Conservation (phyloP, 495 filamentous ascomycete genomes). For the Aspergillus panamensis region DNA sequence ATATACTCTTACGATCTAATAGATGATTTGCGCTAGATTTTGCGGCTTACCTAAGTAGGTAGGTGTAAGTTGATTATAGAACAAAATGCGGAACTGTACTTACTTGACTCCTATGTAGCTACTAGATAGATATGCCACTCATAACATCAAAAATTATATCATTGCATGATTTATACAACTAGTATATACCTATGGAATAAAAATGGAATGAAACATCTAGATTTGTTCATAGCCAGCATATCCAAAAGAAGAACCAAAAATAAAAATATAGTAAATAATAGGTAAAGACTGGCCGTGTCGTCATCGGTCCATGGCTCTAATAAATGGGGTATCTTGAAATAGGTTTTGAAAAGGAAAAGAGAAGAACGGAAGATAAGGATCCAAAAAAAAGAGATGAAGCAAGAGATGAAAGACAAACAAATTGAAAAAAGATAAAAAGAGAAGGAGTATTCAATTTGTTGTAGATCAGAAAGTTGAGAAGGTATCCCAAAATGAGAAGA, state of each 20-base stretch:
- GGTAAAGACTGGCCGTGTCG: not conserved
- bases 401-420: conserved; percentile 11
- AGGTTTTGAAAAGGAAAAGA: not conserved
- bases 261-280: not conserved
- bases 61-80: too few species aligned
- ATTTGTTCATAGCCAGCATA: too few species aligned
- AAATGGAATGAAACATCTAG: not conserved
- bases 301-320: not conserved
- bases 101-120: too few species aligned
- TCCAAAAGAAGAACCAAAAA: not conserved
- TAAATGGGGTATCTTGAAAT: conserved; percentile 21
- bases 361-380: conserved; percentile 1
- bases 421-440: conserved; percentile 8
- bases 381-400: conserved; percentile 4
- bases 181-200: not conserved
- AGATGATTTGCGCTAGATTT: too few species aligned
- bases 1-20: too few species aligned
- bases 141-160: too few species aligned
- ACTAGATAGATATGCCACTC: too few species aligned
- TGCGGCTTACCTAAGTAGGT: too few species aligned
- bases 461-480: conserved; percentile 1
- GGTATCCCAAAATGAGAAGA: conserved; percentile 1
- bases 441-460: not conserved
- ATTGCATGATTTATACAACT: too few species aligned
- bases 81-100: too few species aligned